Conservation (phyloP, 371 early-diverging fungal species). For the Syncephalastrum racemosum region DNA sequence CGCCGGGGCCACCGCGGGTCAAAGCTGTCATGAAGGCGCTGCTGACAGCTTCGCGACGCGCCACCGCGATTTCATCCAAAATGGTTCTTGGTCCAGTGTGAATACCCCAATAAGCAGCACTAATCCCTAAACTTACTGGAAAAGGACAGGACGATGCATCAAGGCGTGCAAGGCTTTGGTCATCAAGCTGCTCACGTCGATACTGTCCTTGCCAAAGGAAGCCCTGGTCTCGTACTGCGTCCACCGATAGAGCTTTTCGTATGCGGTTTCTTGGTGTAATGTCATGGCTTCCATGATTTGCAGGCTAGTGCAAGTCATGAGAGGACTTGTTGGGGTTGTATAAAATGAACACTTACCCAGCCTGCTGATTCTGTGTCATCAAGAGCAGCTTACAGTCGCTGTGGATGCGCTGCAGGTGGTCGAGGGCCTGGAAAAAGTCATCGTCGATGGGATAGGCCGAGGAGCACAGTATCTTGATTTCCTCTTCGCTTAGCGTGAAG, state of each 20-base stretch:
- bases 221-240: constrained; percentile 69
- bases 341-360: constrained; percentile 53
- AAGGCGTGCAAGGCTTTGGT: constrained; percentile 71
- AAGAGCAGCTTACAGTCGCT: constrained; percentile 77
- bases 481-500: constrained; percentile 69
- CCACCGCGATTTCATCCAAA: constrained; percentile 71
- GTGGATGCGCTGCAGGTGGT: constrained; percentile 70
- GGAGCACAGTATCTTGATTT: constrained; percentile 57
- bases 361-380: constrained; percentile 73
- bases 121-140: constrained; percentile 55
- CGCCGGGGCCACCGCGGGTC: constrained; percentile 83
- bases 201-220: constrained; percentile 67
- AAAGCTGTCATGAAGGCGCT: constrained; percentile 79
- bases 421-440: constrained; percentile 74
- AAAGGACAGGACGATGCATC: constrained; percentile 70
- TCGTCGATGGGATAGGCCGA: constrained; percentile 51
- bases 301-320: constrained; percentile 36
- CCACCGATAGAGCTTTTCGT: constrained; percentile 79
- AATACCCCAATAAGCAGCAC: not conserved
- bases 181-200: constrained; percentile 70
- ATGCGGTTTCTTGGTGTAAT: constrained; percentile 71
- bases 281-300: constrained; percentile 82
- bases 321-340: not conserved
- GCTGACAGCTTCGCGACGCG: constrained; percentile 70
- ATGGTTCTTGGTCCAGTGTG: constrained; percentile 48